Base-by-base conservation (phyloP, 331 rosid species). In the Telfairia occidentalis region DNA sequence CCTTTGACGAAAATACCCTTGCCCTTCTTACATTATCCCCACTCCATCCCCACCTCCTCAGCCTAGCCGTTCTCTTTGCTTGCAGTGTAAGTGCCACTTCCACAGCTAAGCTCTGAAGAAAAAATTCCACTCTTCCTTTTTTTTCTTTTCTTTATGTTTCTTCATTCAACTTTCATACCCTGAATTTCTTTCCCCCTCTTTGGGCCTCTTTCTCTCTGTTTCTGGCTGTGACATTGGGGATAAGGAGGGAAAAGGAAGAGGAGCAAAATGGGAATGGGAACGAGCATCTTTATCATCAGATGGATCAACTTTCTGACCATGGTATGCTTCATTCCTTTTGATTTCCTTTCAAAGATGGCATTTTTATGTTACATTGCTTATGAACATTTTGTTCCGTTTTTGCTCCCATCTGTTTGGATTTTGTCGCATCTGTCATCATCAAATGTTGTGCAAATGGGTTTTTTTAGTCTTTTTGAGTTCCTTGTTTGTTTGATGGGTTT, bases 281-380 rank as follows among this genome's bases (percentile, higher is more conserved):
- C 98, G 5, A 94, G 98, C 88, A 91, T 90, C 78, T 94, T 94
- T 82, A 87, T 94, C 21, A 88, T 91, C 81, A 87, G 96, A 84
- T 94, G 97, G 92, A 82, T 94, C 89, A 94, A 94, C 82, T 87
- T 94, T 81, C 96, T 94, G 78, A 90, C 97, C 64, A 86, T 89
- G 96, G 97, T 91, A 85, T 24, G 76, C 29, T 63, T 13, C 11
- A 34, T 48, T 21, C 30, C 71, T 19, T 29, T 42, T 29, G 52
- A 18, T 48, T 76, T 32, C 19, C 29, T 43, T 19, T 74, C n/a
- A 6, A 37, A 37, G 54, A 40, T 74, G 4, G 1, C 18, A 43
- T 65, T 77, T 30, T 52, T 48, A 13, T 80, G 28, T 55, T 2
- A 21, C 34, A 7, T 43, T 70, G 54, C 5, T 70, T 48, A 1